Conservation (phyloP, 768 basidiomycete genomes). For the Phallus indusiatus region DNA sequence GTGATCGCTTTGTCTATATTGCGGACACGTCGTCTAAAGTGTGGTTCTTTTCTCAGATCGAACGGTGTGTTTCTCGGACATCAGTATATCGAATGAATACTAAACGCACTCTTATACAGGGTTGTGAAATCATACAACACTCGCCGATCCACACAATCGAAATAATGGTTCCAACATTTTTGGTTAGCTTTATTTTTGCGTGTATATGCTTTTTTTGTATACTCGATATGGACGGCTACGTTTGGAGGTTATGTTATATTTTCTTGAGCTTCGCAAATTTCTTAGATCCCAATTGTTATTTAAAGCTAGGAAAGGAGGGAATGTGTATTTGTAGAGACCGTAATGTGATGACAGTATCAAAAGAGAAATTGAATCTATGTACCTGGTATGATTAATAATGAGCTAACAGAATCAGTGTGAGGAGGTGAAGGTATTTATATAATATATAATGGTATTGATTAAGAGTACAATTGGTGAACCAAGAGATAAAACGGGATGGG, state of each 20-base stretch:
- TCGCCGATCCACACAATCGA: conserved; percentile 33
- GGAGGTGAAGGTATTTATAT: background rate
- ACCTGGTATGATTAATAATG: background rate
- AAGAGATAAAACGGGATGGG: background rate
- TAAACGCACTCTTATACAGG: conserved; percentile 16
- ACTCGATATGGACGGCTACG: too few relatives aligned
- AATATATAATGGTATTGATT: conserved; percentile 1
- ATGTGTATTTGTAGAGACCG: background rate
- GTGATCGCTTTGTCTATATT: conserved; percentile 69
- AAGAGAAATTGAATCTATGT: background rate
- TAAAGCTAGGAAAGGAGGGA: too few relatives aligned
- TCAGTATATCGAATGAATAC: background rate
- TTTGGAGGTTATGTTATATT: too few relatives aligned
- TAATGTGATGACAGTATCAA: background rate
- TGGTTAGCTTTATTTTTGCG: too few relatives aligned
- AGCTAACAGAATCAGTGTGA: background rate
- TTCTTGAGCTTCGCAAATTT: too few relatives aligned
- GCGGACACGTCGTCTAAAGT: conserved; percentile 63
- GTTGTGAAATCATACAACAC: conserved; percentile 74
- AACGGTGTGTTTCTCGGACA: conserved; percentile 15
- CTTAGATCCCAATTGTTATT: too few relatives aligned
- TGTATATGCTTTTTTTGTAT: too few relatives aligned
- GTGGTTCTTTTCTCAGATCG: conserved; percentile 77
- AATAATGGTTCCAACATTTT: background rate
- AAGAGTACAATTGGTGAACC: conserved; percentile 15